Evolutionary conservation across 495 filamentous ascomycete genomes (phyloP), one percentile per base, ranked within the genome.

Genomic region (Neurospora discreta): DNA sequence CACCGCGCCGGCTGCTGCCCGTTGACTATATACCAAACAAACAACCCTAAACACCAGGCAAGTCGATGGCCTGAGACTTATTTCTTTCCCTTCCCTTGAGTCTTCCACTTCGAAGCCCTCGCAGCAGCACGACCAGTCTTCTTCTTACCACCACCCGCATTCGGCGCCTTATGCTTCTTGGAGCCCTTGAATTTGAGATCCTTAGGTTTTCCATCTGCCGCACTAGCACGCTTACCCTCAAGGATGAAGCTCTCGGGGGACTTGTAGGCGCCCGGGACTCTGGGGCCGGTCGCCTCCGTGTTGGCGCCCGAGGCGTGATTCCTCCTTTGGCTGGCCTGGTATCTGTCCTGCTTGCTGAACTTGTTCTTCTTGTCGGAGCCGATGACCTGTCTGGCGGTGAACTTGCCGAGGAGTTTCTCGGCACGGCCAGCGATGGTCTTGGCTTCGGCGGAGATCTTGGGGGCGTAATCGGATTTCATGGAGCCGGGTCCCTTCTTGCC

Each of bases 141-240:
- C 76, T 83, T 86, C 76, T 81, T 86, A 23, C 82, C 79, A 20
- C 69, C 60, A 42, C 39, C 46, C 72, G 71, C 75, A 69, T 76
- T 68, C 69, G 77, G 78, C 36, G 60, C 74, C 74, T 79, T 81
- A 23, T 75, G 75, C 68, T 80, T 81, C 40, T 79, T 85, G 52
- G 81, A 78, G 16, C 85, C 86, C 71, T 89, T 90, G 81, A 89
- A 86, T 77, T 90, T 90, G 44, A 91, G 81, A 70, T 87, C 87
- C 79, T 84, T 88, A 36, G 86, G 85, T 73, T 81, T 87, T 13
- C 89, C 89, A 69, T 86, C 87, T 75, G 84, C 89, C 68, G 80
- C 88, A 75, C 81, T 93, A 23, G 95, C 95, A 69, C 95, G 87
- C 77, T 92, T 89, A 4, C 95, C 95, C 80, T 99, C 95, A 79